Base-by-base conservation (phyloP, 768 basidiomycete genomes). In the Tylopilus vinaceipallidus region DNA sequence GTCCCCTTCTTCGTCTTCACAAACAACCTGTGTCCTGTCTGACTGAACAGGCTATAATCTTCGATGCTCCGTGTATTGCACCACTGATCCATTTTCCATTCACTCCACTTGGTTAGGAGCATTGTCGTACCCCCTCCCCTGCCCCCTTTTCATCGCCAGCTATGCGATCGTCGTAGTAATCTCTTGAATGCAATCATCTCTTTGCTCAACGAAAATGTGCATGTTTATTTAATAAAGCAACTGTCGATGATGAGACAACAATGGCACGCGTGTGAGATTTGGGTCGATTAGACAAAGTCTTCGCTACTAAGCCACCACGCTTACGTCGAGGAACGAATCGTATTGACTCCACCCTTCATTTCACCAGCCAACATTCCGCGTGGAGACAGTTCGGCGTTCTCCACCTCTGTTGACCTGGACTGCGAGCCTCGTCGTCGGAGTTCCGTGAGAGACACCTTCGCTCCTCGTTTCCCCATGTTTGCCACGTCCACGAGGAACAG, bases 41-140 rank as follows among this genome's bases (percentile, higher is more conserved):
- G 10, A 24, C 14, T 32, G 38, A 39, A 22, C 57, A 36, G 33
- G 52, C 59, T 57, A 64, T 65, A 50, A 52, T 67, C 75, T 76
- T 77, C 75, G 72, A 42, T 78, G 71, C 66, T 76, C 71, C 62
- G 55, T 74, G 67, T 72, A 70, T 41, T 59, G 12, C 20, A 61
- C 54, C 38, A 27, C 47, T 49, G 56, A 60, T 40, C 27, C 27
- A 29, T 12, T 29, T 29, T 29, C 27, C 27, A 12, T 29, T 29
- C 60, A 62, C 13, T 56, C 63, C 67, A 64, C 42, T 14, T 80
- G 75, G 75, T 61, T 55, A 70, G 71, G 75, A 78, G 75, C 71
- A 77, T 71, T 73, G 80, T 80, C 77, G 77, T 75, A 78, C 50
- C 75, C 73, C 54, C 19, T n/a, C 36, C 44, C 50, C 23, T 7